Base-by-base conservation (phyloP, 129 eudicot genomes). In the Artemisia tridentata region DNA sequence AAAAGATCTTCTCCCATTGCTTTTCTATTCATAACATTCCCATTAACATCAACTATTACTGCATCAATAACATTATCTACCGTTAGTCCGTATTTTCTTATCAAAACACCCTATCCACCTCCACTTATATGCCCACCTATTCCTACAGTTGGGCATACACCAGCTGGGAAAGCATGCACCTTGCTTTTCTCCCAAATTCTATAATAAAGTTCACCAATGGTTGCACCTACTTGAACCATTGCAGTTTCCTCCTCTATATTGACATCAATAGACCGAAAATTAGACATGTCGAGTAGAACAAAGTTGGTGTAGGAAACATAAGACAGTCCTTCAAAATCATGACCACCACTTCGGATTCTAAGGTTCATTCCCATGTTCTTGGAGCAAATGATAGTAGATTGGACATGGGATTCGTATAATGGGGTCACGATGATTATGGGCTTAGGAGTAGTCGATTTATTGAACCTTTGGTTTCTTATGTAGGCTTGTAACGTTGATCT, bases 1-100 rank as follows among this genome's bases (percentile, higher is more conserved):
- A 81, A 81, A 15, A 77, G 80, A 76, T 81, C 85, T 54, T 81
- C 85, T 0, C 82, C 86, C 86, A 78, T 78, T 11, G 67, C 46
- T 13, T 50, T 51, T 12, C 83, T 34, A 27, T 69, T 59, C 47
- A 78, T 27, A 27, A 82, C 34, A 45, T 80, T 57, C 3, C 82
- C 83, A 0, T 63, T 63, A 62, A 69, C 76, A 56, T 82, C 86
- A 0, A 82, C 63, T n/a, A 82, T 56, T 14, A 31, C 17, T 17
- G 82, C 86, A 58, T 82, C 82, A 1, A 72, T n/a, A 4, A 82
- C 49, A 17, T 82, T 50, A 69, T 82, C 86, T 0, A 66, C 43
- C 0, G 86, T 63, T 18, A 78, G 38, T 54, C 82, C 86, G 19
- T 77, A 78, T 57, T 78, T 82, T 15, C 86, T 50, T 67, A 78